phyloP scores from a whole-genome alignment of 768 basidiomycete species.

The Tremella yokohamensis region DNA sequence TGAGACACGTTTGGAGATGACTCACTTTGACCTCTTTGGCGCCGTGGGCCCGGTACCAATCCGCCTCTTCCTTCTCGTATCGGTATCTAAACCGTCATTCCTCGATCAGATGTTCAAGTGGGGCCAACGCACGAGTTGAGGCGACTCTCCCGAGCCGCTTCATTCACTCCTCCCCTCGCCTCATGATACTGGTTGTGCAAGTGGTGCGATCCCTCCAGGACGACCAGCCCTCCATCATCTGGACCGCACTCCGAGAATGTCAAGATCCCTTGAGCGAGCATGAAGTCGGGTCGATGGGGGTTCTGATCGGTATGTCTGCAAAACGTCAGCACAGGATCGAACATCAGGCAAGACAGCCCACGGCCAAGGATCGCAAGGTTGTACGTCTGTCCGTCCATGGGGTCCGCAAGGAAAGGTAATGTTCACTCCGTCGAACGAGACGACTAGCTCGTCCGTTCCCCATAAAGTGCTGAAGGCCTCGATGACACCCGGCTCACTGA shows the following conservation, averaged over 20 bases:
- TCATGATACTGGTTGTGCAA: conserved; percentile 23
- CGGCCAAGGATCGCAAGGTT: conserved; percentile 16
- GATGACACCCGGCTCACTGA: conserved; percentile 37
- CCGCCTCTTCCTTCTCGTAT: conserved; percentile 21
- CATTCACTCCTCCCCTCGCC: conserved; percentile 20
- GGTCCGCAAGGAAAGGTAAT: conserved; percentile 25
- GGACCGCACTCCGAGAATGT: conserved; percentile 27
- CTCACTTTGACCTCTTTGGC: conserved; percentile 27
- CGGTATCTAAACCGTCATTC: conserved; percentile 15
- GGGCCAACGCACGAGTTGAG: conserved; percentile 17
- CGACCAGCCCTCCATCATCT: conserved; percentile 42
- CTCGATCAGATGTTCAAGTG: not conserved
- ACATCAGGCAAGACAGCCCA: not conserved
- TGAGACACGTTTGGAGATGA: not conserved
- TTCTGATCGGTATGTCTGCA: conserved; percentile 33
- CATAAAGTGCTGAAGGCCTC: conserved; percentile 37
- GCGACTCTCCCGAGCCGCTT: not conserved
- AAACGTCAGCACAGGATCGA: not conserved
- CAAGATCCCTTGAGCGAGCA: conserved; percentile 32
- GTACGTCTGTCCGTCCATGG: conserved; percentile 24
- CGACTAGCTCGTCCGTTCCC: conserved; percentile 41
- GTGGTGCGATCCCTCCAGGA: conserved; percentile 29
- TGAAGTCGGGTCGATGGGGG: conserved; percentile 24
- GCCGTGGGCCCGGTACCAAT: conserved; percentile 21
- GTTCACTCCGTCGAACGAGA: conserved; percentile 34